These are phyloP conservation scores for Russula emetica DNA, from an alignment of 768 basidiomycete genomes.

Conservation along the genomic window DNA sequence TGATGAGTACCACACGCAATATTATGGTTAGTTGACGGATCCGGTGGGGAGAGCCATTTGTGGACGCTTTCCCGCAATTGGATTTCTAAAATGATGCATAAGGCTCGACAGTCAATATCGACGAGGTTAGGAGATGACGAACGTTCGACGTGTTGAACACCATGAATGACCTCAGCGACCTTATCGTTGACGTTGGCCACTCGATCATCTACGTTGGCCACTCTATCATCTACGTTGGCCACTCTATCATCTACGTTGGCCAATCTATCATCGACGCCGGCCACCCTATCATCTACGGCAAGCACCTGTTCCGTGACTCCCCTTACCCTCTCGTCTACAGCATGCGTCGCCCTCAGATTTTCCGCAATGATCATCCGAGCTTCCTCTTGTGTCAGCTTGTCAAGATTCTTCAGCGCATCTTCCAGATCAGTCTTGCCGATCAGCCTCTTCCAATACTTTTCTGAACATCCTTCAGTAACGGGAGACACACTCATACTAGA, in stretches of 20 bases:
- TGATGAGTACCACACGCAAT: not conserved
- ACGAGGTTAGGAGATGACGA: not conserved
- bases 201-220: not conserved
- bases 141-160: not conserved
- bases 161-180: not conserved
- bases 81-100: not conserved
- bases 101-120: too few species aligned
- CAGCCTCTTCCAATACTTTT: not conserved
- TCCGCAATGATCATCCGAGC: not conserved
- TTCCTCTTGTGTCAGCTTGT: not conserved
- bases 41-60: not conserved
- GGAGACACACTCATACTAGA: not conserved
- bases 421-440: not conserved
- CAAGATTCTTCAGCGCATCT: not conserved
- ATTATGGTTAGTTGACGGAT: slow-evolving; percentile 2
- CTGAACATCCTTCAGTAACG: not conserved
- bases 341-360: not conserved
- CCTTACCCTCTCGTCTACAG: not conserved
- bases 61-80: not conserved
- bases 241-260: too few species aligned
- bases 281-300: too few species aligned
- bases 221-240: too few species aligned
- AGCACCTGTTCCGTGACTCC: not conserved
- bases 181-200: not conserved
- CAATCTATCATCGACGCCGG: too few species aligned